phyloP scores from a whole-genome alignment of 1,284 basidiomycete genomes.

The Leccinum fuscescens region DNA sequence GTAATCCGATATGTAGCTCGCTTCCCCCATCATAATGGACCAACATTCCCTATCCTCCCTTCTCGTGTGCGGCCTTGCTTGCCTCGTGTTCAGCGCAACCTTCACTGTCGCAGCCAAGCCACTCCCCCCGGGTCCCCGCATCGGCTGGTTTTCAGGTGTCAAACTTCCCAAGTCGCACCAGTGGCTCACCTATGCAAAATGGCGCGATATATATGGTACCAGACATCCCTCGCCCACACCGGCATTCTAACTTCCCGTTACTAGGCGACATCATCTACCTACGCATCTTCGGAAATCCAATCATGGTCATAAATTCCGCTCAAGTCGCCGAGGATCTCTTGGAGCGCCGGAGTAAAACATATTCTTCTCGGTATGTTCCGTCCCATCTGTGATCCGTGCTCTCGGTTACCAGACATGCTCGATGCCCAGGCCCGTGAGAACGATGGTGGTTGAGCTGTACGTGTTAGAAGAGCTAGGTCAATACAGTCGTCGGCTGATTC shows the following conservation, averaged over 20 bases:
- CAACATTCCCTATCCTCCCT: not conserved
- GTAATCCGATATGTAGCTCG: not conserved
- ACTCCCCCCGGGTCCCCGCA: constrained; percentile 45
- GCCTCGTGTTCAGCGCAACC: constrained; percentile 9
- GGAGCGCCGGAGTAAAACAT: constrained; percentile 43
- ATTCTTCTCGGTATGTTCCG: constrained; percentile 41
- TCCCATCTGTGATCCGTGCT: not conserved
- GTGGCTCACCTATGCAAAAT: constrained; percentile 48
- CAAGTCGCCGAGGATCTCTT: constrained; percentile 43
- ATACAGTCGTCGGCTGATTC: not conserved
- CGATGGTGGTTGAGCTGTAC: constrained; percentile 48
- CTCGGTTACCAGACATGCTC: not conserved
- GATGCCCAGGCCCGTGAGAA: constrained; percentile 31
- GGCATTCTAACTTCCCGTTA: constrained; percentile 2
- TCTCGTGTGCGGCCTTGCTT: constrained; percentile 9
- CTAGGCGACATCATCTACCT: constrained; percentile 49
- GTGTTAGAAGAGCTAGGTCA: constrained; percentile 4
- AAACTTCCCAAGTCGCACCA: constrained; percentile 40
- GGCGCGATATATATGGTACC: constrained; percentile 45
- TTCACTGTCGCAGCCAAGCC: not conserved
- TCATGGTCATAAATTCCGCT: constrained; percentile 47
- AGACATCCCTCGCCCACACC: not conserved
- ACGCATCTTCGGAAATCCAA: constrained; percentile 44
- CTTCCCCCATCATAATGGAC: not conserved
- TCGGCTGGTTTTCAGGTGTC: constrained; percentile 37